phyloP scores from a whole-genome alignment of 495 filamentous ascomycete species.

The Terfezia claveryi region DNA sequence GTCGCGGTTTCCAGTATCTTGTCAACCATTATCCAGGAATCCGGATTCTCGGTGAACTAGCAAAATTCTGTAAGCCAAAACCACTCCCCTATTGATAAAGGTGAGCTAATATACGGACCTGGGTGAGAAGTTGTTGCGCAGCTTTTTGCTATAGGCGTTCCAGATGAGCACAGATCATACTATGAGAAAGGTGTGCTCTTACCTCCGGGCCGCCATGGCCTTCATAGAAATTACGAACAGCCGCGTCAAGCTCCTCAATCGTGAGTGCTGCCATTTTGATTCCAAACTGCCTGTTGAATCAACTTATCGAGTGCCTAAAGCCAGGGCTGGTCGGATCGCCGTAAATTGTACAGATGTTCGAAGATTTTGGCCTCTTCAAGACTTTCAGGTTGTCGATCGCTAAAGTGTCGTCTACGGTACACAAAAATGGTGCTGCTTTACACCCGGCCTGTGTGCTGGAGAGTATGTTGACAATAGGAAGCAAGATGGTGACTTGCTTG shows the following conservation, averaged over 20 bases:
- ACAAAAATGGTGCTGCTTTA: no score
- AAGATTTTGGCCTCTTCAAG: no score
- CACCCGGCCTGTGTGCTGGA: no score
- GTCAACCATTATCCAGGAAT: conserved; percentile 91
- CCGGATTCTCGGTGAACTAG: conserved; percentile 95
- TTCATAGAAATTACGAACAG: conserved; percentile 91
- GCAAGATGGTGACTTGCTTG: no score
- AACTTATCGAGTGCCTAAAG: no score
- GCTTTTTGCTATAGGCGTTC: conserved; percentile 58
- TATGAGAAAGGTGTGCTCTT: conserved; percentile 17
- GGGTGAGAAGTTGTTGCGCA: conserved; percentile 82
- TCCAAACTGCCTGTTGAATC: no score
- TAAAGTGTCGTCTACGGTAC: no score
- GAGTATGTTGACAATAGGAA: no score
- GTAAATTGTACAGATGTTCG: no score
- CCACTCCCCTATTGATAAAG: neutral
- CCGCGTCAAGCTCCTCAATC: conserved; percentile 84
- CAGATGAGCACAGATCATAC: no score
- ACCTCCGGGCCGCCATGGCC: conserved; percentile 69
- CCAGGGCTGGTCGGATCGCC: no score
- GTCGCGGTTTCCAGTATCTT: conserved; percentile 77
- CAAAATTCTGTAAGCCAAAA: neutral
- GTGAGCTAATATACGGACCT: conserved; percentile 35
- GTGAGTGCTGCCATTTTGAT: conserved; percentile 25
- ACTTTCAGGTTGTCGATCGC: no score